These are phyloP conservation scores for Eucalyptus curtisii DNA, from an alignment of 345 rosid species.

Conservation along the genomic window DNA sequence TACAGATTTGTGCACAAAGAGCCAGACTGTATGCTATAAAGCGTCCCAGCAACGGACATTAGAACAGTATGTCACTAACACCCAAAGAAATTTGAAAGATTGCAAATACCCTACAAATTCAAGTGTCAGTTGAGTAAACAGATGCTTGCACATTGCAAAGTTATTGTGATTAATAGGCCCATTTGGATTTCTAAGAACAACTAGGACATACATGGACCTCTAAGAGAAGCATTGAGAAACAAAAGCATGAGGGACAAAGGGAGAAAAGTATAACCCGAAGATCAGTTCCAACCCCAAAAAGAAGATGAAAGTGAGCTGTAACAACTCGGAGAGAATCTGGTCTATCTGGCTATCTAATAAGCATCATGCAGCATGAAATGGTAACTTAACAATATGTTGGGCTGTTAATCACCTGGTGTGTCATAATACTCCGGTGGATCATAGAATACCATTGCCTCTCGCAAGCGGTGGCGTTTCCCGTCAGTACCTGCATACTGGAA, in stretches of 20 bases:
- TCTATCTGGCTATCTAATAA: background rate
- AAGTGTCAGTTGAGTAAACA: background rate
- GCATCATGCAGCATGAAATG: background rate
- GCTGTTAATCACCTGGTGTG: conserved; percentile 44
- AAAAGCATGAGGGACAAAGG: background rate
- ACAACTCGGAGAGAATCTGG: background rate
- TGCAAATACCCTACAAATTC: background rate
- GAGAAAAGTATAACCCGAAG: background rate
- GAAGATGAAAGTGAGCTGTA: background rate
- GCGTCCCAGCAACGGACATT: background rate
- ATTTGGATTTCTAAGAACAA: background rate
- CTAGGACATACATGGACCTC: background rate
- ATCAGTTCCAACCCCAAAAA: background rate
- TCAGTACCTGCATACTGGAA: conserved; percentile 96
- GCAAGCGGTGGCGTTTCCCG: conserved; percentile 92
- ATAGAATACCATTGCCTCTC: conserved; percentile 83
- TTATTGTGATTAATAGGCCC: background rate
- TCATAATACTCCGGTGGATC: conserved; percentile 91
- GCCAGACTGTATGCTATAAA: background rate
- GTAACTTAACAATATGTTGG: background rate
- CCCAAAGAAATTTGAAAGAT: background rate
- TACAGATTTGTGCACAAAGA: background rate
- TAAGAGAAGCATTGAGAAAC: background rate
- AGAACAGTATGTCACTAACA: background rate
- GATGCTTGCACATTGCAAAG: background rate